Evolutionary conservation across 768 basidiomycete species (phyloP).

Genomic region (Boletus rex-veris): DNA sequence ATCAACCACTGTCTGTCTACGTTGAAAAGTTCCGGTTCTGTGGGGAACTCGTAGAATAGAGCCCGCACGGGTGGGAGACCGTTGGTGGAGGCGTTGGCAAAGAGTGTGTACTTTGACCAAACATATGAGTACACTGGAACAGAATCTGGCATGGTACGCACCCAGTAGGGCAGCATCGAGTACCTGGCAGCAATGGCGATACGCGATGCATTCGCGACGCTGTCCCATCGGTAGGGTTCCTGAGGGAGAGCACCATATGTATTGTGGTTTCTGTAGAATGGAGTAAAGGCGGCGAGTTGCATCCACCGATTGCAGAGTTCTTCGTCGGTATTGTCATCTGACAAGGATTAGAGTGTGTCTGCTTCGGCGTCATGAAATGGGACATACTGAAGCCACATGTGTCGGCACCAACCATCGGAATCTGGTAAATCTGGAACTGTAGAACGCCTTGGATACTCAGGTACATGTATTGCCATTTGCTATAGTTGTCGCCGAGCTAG

Average conservation of each 20-base stretch:
- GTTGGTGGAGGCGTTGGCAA: slow-evolving; percentile 59
- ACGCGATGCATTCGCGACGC: slow-evolving; percentile 69
- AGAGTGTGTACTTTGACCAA: slow-evolving; percentile 58
- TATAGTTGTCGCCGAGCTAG: slow-evolving; percentile 74
- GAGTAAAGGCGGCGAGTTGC: slow-evolving; percentile 78
- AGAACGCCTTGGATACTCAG: slow-evolving; percentile 71
- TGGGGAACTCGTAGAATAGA: slow-evolving; percentile 75
- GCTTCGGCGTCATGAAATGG: background rate
- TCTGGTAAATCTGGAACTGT: slow-evolving; percentile 81
- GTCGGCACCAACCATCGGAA: slow-evolving; percentile 82
- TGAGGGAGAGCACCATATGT: slow-evolving; percentile 62
- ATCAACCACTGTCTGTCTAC: slow-evolving; percentile 71
- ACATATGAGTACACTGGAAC: background rate
- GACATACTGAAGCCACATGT: slow-evolving; percentile 39
- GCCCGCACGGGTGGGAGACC: slow-evolving; percentile 74
- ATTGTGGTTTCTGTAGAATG: slow-evolving; percentile 83
- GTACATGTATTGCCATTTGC: slow-evolving; percentile 70
- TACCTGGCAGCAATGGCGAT: slow-evolving; percentile 72
- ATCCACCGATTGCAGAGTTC: slow-evolving; percentile 85
- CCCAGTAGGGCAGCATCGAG: slow-evolving; percentile 76
- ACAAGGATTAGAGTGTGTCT: background rate
- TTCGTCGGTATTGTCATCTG: slow-evolving; percentile 63
- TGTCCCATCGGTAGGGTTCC: slow-evolving; percentile 80
- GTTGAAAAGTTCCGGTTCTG: slow-evolving; percentile 59
- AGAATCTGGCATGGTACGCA: slow-evolving; percentile 28